A percentile compares a stretch with the other conserved stretches of the same genome.
phyloP scores from a whole-genome alignment of 1,284 basidiomycete genomes.

The Apiotrichum montevideense region DNA sequence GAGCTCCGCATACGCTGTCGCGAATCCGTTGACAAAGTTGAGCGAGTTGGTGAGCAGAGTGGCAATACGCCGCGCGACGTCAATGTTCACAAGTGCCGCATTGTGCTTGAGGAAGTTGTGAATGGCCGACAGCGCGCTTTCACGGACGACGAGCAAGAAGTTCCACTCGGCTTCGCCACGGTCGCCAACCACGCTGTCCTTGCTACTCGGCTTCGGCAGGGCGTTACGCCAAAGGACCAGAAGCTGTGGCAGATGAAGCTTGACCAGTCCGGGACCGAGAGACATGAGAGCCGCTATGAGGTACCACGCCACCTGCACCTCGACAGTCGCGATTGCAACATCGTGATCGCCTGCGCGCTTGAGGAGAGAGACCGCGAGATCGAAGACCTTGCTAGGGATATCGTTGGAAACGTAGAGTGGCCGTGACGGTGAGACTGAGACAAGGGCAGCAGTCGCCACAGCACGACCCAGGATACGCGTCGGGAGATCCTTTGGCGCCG shows the following conservation, averaged over 20 bases:
- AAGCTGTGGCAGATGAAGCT: slow-evolving; percentile 83
- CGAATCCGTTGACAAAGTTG: slow-evolving; percentile 67
- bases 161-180: slow-evolving; percentile 76
- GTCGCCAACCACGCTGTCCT: slow-evolving; percentile 64
- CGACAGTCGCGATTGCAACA: slow-evolving; percentile 69
- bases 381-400: slow-evolving; percentile 80
- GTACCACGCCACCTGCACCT: slow-evolving; percentile 93
- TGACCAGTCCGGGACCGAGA: slow-evolving; percentile 87
- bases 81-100: slow-evolving; percentile 71
- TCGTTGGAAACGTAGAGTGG: slow-evolving; percentile 95
- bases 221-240: slow-evolving; percentile 96
- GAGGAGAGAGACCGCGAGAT: slow-evolving; percentile 81
- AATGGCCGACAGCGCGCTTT: slow-evolving; percentile 83
- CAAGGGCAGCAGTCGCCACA: slow-evolving; percentile 78
- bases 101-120: slow-evolving; percentile 83
- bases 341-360: slow-evolving; percentile 89
- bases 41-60: slow-evolving; percentile 83
- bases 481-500: slow-evolving; percentile 65
- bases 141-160: slow-evolving; percentile 85
- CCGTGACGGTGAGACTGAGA: slow-evolving; percentile 75
- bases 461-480: slow-evolving; percentile 76
- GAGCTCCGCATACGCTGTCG: slow-evolving; percentile 46
- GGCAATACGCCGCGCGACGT: slow-evolving; percentile 80
- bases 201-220: slow-evolving; percentile 84
- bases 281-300: slow-evolving; percentile 84